A percentile compares a stretch with the other conserved stretches of the same genome.
These are phyloP conservation scores for barrel medic (Medicago truncatula) DNA, from an alignment of 306 rosid genomes.

Conservation along the genomic window MtrunA17r5.0-ANR NC_053049.1:5115501-5116000, in stretches of 20 bases:
- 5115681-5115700: conserved; percentile 35
- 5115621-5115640: conserved; percentile 33
- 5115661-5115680: conserved; percentile 17
- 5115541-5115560: conserved; percentile 92
- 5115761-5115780: conserved; percentile 22
- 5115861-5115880: neutral
- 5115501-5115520: conserved; percentile 86
- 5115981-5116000: too few species aligned
- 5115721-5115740: neutral
- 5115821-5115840: conserved; percentile 15
- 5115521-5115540: conserved; percentile 93
- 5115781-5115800: neutral
- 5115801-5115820: neutral
- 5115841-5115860: neutral
- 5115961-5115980: neutral
- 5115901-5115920: neutral
- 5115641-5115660: conserved; percentile 4
- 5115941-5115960: neutral
- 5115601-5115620: conserved; percentile 38
- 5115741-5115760: conserved; percentile 10
- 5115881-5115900: neutral
- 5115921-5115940: neutral
- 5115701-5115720: conserved; percentile 26
- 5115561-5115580: conserved; percentile 92
- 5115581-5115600: conserved; percentile 53